Evolutionary conservation across 345 rosid genomes (phyloP), one percentile per base, ranked within the genome.

Genomic region (Citrus mangshanensis): DNA sequence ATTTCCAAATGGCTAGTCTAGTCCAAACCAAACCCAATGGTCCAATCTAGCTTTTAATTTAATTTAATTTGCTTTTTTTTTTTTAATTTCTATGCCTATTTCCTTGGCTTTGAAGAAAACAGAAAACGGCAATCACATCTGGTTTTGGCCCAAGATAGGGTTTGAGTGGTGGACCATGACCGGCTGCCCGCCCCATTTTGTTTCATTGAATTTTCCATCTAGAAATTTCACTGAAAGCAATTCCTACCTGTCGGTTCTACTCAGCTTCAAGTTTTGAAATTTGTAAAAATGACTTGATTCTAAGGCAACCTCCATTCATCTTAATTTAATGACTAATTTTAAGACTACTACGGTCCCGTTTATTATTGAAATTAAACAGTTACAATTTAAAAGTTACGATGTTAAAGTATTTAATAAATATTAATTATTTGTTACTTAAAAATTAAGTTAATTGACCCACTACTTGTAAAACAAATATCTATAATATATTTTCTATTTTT

Each of bases 201-300:
- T 13, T 13, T 63, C 7, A 28, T 0, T 63, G 18, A 9, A 28
- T 73, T 77, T 42, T 67, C 34, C 70, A 77, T 75, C 64, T 19
- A 18, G 37, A 66, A 76, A 79, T 18, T 64, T 83, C 73, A 28
- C 65, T 19, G 63, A 67, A 81, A 79, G 80, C 83, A 81, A 83
- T 72, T 62, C 35, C 63, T 64, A 75, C 71, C 86, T 4, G 37
- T 59, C 42, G 46, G 46, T 4, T 18, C 7, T 51, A 18, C 56
- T n/a, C n/a, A n/a, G n/a, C n/a, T n/a, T n/a, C n/a, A n/a, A n/a
- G n/a, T n/a, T n/a, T n/a, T n/a, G n/a, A n/a, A n/a, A n/a, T n/a
- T n/a, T n/a, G n/a, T n/a, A n/a, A n/a, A n/a, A n/a, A n/a, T n/a
- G n/a, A n/a, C n/a, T n/a, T n/a, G n/a, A n/a, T n/a, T 51, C 22